These are phyloP conservation scores for Mycotypha africana DNA, from an alignment of 371 early-diverging fungal species.

Conservation along the genomic window DNA sequence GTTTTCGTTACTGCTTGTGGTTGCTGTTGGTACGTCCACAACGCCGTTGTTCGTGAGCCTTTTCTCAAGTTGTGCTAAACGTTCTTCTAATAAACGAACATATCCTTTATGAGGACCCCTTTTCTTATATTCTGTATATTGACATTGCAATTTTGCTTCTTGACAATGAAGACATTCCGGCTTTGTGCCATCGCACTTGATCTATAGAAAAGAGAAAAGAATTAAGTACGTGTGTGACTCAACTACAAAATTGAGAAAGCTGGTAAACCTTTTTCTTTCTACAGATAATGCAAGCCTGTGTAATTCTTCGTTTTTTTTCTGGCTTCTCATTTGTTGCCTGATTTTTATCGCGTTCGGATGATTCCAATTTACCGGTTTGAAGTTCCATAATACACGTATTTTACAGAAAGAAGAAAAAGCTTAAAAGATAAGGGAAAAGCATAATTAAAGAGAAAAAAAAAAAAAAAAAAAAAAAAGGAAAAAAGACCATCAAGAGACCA, in stretches of 20 bases:
- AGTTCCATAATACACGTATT: too few species aligned
- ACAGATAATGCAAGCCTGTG: slow-evolving; percentile 80
- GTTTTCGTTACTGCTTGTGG: background rate
- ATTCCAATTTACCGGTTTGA: too few species aligned
- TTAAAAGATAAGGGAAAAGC: too few species aligned
- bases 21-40: too few species aligned
- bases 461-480: too few species aligned
- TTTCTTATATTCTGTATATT: slow-evolving; percentile 71
- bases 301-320: slow-evolving; percentile 41
- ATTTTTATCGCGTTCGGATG: too few species aligned
- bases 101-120: slow-evolving; percentile 82
- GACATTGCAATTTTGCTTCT: slow-evolving; percentile 58
- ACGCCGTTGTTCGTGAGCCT: slow-evolving; percentile 38
- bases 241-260: too few species aligned
- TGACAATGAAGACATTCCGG: slow-evolving; percentile 78
- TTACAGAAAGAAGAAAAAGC: too few species aligned
- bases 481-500: too few species aligned
- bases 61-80: slow-evolving; percentile 61
- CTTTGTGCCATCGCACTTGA: slow-evolving; percentile 79
- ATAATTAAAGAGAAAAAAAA: too few species aligned
- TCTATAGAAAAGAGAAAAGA: slow-evolving; percentile 22
- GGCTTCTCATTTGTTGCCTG: background rate
- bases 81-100: slow-evolving; percentile 65
- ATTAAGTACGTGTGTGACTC: slow-evolving; percentile 14
- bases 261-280: slow-evolving; percentile 71